Conservation (phyloP, 1,284 basidiomycete species). For the Ceratobasidium sp. region DNA sequence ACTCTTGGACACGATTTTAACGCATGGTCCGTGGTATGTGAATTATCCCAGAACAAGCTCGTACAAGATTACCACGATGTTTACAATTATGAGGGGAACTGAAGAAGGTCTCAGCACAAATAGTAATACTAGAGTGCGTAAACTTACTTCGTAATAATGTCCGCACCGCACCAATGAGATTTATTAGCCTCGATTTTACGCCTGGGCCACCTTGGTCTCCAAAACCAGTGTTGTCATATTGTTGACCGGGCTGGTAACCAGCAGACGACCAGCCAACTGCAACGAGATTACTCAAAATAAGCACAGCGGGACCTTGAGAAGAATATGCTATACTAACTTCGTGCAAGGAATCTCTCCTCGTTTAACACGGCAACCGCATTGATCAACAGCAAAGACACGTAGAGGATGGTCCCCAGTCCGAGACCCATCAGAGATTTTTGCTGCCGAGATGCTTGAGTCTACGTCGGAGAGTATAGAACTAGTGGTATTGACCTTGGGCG, state of each 20-base stretch:
- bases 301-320: slow-evolving; percentile 33
- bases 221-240: slow-evolving; percentile 66
- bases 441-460: not conserved
- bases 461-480: not conserved
- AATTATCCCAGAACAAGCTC: slow-evolving; percentile 72
- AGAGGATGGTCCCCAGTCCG: slow-evolving; percentile 70
- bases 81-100: slow-evolving; percentile 90
- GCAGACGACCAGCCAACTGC: slow-evolving; percentile 93
- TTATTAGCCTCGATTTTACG: slow-evolving; percentile 87
- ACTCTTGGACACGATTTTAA: not conserved
- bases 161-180: slow-evolving; percentile 92
- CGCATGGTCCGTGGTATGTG: not conserved
- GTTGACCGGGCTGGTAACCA: slow-evolving; percentile 54
- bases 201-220: slow-evolving; percentile 66
- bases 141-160: slow-evolving; percentile 93
- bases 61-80: slow-evolving; percentile 84
- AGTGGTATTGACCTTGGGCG: not conserved
- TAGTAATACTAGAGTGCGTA: not conserved
- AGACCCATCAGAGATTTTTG: slow-evolving; percentile 25
- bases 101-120: slow-evolving; percentile 44
- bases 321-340: slow-evolving; percentile 70
- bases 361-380: slow-evolving; percentile 95
- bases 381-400: slow-evolving; percentile 82
- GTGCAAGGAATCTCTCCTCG: slow-evolving; percentile 93
- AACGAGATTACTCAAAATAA: slow-evolving; percentile 42